Base-by-base conservation (phyloP, 1,139 yeast species). In the Candida labiduridarum region DNA sequence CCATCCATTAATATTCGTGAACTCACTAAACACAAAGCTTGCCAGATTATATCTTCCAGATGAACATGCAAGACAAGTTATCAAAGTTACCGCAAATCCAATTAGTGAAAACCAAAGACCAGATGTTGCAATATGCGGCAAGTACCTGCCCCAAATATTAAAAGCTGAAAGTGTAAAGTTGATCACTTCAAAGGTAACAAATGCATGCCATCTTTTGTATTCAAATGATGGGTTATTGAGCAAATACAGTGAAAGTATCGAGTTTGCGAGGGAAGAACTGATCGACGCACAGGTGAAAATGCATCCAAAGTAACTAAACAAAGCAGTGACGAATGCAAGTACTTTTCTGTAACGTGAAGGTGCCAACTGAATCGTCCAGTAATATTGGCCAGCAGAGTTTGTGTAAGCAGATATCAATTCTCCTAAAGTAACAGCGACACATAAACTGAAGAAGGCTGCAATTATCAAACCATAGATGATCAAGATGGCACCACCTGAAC, bases 1-100 rank as follows among this genome's bases (percentile, higher is more conserved):
- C 88, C 87, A 85, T 39, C 89, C 90, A 22, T 89, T 84, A 49
- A 74, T 78, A 64, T 85, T 85, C 50, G 76, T 72, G 54, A 82
- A 84, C 10, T 80, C 73, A 7, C 73, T 78, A 62, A 85, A 85
- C n/a, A 84, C 90, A 62, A 84, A 85, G 46, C 71, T 62, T 2
- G 88, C 78, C 29, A 70, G 65, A 60, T 82, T 82, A 66, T 72
- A 84, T 53, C 79, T 61, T 22, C 85, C 86, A 4, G 56, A 48
- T 1, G 55, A 38, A 55, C 81, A 77, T 16, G 80, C 79, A 55
- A 84, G 67, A 4, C 83, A 84, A 1, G 84, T 78, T 47, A 83
- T 69, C n/a, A 84, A 78, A 56, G 83, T 83, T 34, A 78, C 74
- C 41, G 73, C 62, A 61, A 82, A 83, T 1, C 87, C 82, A 19